Evolutionary conservation across 768 basidiomycete species (phyloP), one percentile per base, ranked within the genome.

Genomic region (Royoungia palumana): DNA sequence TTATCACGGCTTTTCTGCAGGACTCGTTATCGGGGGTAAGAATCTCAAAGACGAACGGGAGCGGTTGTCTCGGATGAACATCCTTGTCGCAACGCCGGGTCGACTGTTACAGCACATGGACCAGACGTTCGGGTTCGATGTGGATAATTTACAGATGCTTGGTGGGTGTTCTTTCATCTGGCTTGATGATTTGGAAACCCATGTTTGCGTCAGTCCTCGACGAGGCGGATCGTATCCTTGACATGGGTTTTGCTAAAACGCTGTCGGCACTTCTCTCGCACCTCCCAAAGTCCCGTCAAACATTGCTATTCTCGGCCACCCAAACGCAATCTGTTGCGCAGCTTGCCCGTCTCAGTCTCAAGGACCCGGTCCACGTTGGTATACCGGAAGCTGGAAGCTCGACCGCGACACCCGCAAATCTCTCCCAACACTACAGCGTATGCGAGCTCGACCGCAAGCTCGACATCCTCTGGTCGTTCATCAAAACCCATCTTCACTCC

Each of bases 51-150:
- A 95, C 53, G 95, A 99, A 66, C 75, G 82, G 32, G 94, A 94
- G 19, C 77, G 95, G 7, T 68, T 99, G 36, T 77, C 85, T 10
- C 78, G 90, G 35, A 98, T 98, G 94, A 99, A 99, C 60, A 96
- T 99, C 49, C 79, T 99, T n/a, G 90, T 99, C 14, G 95, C 95
- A 2, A 98, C 95, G 5, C 95, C 95, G 5, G 95, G 95, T 21
- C 79, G 95, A 38, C 73, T 99, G 36, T 72, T 99, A 38, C 96
- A 99, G 60, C 96, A 99, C 66, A 89, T 99, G 87, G 96, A 98
- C 64, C 94, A 97, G 68, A 98, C 96, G 4, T 80, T 94, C 46
- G 94, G 94, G 1, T 96, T 99, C 54, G 93, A 94, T 49, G 82
- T 83, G 22, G 85, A 87, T 54, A 91, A 92, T 61, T 71, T 99